phyloP scores from a whole-genome alignment of 2,329 filamentous ascomycete species.

The Monilinia fructigena region DNA sequence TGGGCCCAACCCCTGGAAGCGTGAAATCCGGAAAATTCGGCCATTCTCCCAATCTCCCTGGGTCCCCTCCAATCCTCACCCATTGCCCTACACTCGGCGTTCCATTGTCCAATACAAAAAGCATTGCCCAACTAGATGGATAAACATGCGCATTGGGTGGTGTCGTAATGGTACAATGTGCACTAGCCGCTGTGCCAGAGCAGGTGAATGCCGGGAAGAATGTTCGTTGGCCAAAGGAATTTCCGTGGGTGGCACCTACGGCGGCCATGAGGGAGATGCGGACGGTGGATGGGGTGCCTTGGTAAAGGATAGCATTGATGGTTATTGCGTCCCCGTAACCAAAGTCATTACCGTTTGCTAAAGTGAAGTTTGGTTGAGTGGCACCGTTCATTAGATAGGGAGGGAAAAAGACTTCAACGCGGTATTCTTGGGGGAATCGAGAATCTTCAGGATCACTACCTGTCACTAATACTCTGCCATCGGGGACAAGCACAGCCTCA shows the following conservation, averaged over 20 bases:
- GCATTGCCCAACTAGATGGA: conserved; percentile 63
- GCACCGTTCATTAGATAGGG: conserved; percentile 56
- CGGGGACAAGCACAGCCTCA: conserved; percentile 60
- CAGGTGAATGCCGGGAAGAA: conserved; percentile 17
- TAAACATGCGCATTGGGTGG: conserved; percentile 56
- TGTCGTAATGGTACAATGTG: conserved; percentile 41
- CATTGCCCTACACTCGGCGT: conserved; percentile 62
- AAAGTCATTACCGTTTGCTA: conserved; percentile 41
- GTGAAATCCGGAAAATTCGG: conserved; percentile 48
- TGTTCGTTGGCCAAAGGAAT: conserved; percentile 16
- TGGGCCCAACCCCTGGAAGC: conserved; percentile 14
- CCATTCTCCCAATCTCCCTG: conserved; percentile 60
- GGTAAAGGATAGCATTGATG: conserved; percentile 1
- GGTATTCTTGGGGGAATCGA: conserved; percentile 49
- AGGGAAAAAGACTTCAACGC: conserved; percentile 63
- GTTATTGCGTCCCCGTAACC: conserved; percentile 10
- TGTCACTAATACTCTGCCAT: conserved; percentile 61
- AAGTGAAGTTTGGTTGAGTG: conserved; percentile 52
- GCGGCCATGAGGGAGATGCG: conserved; percentile 20
- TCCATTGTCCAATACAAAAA: conserved; percentile 61
- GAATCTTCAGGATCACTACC: conserved; percentile 45
- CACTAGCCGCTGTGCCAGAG: background rate
- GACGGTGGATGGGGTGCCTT: conserved; percentile 3
- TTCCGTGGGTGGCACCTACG: conserved; percentile 18
- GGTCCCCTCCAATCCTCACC: conserved; percentile 65